These are phyloP conservation scores for Dothiorella sarmentorum DNA, from an alignment of 2,329 filamentous ascomycete species.

Conservation along the genomic window DNA sequence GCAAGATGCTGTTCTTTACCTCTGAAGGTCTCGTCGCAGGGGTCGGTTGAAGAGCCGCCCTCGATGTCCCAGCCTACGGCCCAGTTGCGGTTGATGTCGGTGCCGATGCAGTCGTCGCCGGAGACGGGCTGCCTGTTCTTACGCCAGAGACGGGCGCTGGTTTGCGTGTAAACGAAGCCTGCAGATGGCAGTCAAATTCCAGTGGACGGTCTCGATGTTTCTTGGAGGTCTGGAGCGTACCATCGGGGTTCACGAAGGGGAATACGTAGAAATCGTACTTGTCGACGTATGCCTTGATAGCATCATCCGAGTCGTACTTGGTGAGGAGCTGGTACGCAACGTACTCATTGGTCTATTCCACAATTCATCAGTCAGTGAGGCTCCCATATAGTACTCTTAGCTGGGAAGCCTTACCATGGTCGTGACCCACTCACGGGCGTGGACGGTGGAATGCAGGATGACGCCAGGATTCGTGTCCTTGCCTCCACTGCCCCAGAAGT, in stretches of 20 bases:
- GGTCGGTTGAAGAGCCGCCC: slow-evolving; percentile 33
- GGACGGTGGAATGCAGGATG: slow-evolving; percentile 38
- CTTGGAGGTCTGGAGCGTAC: slow-evolving; percentile 52
- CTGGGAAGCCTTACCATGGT: slow-evolving; percentile 25
- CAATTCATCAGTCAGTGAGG: neutral
- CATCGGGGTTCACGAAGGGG: slow-evolving; percentile 39
- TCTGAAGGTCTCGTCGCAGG: slow-evolving; percentile 33
- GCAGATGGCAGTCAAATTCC: neutral
- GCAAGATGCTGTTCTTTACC: neutral
- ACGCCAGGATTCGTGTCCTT: slow-evolving; percentile 37
- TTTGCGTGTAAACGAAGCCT: slow-evolving; percentile 38
- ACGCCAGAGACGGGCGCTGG: slow-evolving; percentile 38
- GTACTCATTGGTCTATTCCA: slow-evolving; percentile 29
- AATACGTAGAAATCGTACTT: slow-evolving; percentile 63
- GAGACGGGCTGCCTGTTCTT: slow-evolving; percentile 36
- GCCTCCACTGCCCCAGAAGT: slow-evolving; percentile 38
- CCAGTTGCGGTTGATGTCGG: slow-evolving; percentile 43
- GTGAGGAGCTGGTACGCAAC: slow-evolving; percentile 36
- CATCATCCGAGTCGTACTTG: slow-evolving; percentile 32
- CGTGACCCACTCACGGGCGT: slow-evolving; percentile 38
- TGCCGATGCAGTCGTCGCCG: slow-evolving; percentile 32
- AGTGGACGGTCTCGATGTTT: slow-evolving; percentile 47
- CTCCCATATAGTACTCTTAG: too few species aligned
- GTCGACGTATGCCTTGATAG: slow-evolving; percentile 47
- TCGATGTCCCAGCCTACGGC: slow-evolving; percentile 33